Evolutionary conservation across 805 yeast genomes (phyloP).

Genomic region (Yarrowia sp.): DNA sequence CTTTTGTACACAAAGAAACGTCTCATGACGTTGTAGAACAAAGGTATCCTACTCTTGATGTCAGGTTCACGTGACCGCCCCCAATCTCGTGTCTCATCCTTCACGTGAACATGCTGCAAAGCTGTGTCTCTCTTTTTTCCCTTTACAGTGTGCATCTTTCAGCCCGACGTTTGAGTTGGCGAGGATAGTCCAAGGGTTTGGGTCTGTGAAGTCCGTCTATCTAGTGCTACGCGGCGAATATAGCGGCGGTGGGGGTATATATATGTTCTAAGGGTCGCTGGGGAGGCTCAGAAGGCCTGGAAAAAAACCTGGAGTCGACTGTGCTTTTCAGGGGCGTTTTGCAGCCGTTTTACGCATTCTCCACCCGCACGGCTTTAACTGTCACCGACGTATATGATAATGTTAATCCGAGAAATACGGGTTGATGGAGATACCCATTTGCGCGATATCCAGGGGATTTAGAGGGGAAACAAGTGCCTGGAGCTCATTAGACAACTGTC

Average conservation of each 20-base stretch:
- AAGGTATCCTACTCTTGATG: too few relatives aligned
- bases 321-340: neutral
- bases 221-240: neutral
- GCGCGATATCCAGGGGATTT: too few relatives aligned
- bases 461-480: too few relatives aligned
- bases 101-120: neutral
- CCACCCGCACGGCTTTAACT: conserved; percentile 27
- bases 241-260: neutral
- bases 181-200: neutral
- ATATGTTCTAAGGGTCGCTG: neutral
- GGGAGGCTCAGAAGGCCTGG: too few relatives aligned
- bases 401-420: conserved; percentile 33
- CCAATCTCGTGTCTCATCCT: neutral
- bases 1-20: too few relatives aligned
- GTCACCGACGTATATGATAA: neutral
- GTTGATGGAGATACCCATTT: neutral
- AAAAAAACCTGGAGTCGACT: neutral
- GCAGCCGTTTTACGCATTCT: neutral
- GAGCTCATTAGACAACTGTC: too few relatives aligned
- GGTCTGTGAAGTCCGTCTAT: neutral
- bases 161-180: neutral
- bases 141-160: conserved; percentile 2
- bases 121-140: too few relatives aligned
- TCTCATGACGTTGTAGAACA: too few relatives aligned
- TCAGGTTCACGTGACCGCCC: too few relatives aligned